Evolutionary conservation across 805 yeast species (phyloP), one percentile per base, ranked within the genome.

Genomic region (Saturnispora saitoi): DNA sequence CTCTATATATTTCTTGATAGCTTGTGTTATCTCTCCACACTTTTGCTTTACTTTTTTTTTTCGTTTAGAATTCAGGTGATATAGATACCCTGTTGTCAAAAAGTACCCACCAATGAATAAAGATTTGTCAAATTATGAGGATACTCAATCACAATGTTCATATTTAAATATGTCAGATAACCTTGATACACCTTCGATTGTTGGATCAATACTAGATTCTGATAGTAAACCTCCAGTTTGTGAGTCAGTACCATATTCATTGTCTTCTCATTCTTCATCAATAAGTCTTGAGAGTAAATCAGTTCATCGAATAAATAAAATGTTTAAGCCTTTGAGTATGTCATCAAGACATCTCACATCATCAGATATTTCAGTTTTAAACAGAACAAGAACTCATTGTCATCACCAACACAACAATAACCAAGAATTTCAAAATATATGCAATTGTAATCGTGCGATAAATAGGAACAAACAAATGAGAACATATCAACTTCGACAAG

Each of bases 281-380:
- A 37, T 5, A 12, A 37, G 17, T 22, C 22, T 24, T 12, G 41
- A 37, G 9, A 37, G 28, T 8, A 37, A 22, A 24, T 17, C 28
- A 22, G 5, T 14, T 12, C 19, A 11, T 12, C 34, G 56, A 37
- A 39, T 59, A 3, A 52, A 51, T 19, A 46, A 48, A 32, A 42
- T 57, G 56, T 60, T 60, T 43, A 50, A 49, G 14, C 64, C 64
- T 1, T 11, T 58, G 43, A 53, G 51, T 32, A 30, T 24, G 28
- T 37, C 41, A 22, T 37, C 41, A 6, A 28, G 17, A 4, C 44
- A 28, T 29, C 32, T 15, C 9, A 17, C 28, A 26, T 32, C 40
- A 24, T 32, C 44, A 5, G 44, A 46, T 19, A 32, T 30, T 14
- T 15, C 26, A 11, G 8, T n/a, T 10, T n/a, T 46, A n/a, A 32